A percentile compares a stretch with the other conserved stretches of the same genome.
Evolutionary conservation across 129 eudicot species (phyloP).

Genomic region (Escallonia herrerae): DNA sequence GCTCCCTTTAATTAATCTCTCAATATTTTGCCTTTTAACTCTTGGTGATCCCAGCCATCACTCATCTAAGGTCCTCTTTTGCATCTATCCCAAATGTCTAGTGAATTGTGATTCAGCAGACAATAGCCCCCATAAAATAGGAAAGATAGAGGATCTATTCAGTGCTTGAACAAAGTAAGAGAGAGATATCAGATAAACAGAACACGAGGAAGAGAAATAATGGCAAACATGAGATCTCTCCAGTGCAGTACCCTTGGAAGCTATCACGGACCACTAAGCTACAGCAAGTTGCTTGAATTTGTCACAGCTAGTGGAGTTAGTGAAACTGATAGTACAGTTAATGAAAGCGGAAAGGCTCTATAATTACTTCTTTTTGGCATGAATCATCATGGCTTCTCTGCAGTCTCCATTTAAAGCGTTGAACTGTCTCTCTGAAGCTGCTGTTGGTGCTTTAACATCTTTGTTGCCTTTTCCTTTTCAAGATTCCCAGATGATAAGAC

Average conservation of each 20-base stretch:
- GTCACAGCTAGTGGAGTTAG: neutral
- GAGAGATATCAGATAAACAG: too few relatives aligned
- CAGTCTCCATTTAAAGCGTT: neutral
- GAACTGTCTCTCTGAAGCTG: constrained; percentile 1
- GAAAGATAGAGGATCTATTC: too few relatives aligned
- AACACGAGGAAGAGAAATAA: neutral
- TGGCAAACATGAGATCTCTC: neutral
- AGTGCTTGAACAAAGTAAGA: too few relatives aligned
- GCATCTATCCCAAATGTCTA: too few relatives aligned
- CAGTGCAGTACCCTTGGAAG: neutral
- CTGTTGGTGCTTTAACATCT: constrained; percentile 6
- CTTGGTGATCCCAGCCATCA: too few relatives aligned
- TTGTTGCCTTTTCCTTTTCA: neutral
- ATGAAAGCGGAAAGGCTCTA: neutral
- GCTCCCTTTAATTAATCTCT: too few relatives aligned
- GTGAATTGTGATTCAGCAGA: too few relatives aligned
- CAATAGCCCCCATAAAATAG: too few relatives aligned
- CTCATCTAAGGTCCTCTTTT: too few relatives aligned
- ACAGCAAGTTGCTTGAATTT: neutral
- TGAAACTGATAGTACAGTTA: too few relatives aligned
- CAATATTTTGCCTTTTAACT: too few relatives aligned
- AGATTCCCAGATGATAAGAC: too few relatives aligned
- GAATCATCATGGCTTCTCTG: neutral
- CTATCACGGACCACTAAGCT: neutral
- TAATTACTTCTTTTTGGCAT: constrained; percentile 1